Base-by-base conservation (phyloP, 306 rosid genomes). In the Medicago lupulina region DNA sequence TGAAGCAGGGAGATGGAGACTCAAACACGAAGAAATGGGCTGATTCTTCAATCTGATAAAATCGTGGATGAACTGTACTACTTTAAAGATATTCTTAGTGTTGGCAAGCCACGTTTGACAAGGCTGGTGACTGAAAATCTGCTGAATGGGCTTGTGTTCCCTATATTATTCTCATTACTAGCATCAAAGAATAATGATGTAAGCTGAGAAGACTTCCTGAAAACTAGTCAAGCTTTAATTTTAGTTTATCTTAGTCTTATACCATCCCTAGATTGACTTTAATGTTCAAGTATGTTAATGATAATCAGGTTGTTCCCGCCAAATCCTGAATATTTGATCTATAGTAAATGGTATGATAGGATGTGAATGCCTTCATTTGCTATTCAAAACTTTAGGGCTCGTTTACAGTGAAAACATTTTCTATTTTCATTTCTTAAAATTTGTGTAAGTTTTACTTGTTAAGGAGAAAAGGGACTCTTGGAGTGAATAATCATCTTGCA, bases 21-120 rank as follows among this genome's bases (percentile, higher is more conserved):
- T 55, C 38, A 72, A 50, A 81, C 82, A 74, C 87, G 83, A 71
- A 87, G 85, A 74, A 76, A 83, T 39, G 87, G 83, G 40, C 66
- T 92, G 46, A 80, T 85, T 77, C 79, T 86, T 69, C 92, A 87
- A 82, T 83, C 91, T 66, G 94, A 92, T 62, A 87, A 88, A 74
- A 72, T 92, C 70, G 63, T 78, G 15, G 94, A 90, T 70, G 90
- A 90, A 79, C 74, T 92, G 57, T 92, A 92, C 84, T 92, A 88
- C 88, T 77, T 92, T 6, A 90, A 88, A 76, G 97, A 88, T 84
- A 87, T 88, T 43, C 87, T 92, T 54, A 78, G 54, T 72, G 80
- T 86, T 5, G 91, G 89, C 21, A 81, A 88, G 75, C 77, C 82
- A 60, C 53, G 61, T 55, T 83, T 92, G 87, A 85, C 80, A 77